Evolutionary conservation across 345 rosid species (phyloP), one percentile per base, ranked within the genome.

Genomic region (Balakata baccata): DNA sequence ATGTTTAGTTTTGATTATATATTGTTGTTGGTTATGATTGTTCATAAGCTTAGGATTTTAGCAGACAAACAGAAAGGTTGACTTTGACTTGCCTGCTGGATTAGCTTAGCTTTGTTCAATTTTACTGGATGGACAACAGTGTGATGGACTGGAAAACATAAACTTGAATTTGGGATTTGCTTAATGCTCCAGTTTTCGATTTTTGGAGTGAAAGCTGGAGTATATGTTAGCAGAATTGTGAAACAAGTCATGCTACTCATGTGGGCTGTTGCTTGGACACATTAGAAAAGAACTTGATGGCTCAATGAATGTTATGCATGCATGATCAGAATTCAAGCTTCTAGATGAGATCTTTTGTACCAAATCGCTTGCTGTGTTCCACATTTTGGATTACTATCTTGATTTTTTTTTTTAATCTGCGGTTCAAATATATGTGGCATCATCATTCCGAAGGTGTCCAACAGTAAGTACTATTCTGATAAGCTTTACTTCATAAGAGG

Each of bases 1-100:
- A 78, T 64, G 74, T 58, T 72, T 66, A 25, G 53, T 71, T 71
- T 65, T 29, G 64, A 6, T 60, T 9, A 6, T 38, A 1, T 37
- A 17, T 43, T 37, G 9, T 62, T 49, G 17, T 49, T 49, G 37
- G 22, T 73, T 51, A 20, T 39, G 37, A 12, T 64, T 22, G 23
- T 0, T 38, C 10, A 6, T 6, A 17, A 59, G 41, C 45, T 29
- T 67, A 6, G 57, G 38, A 11, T 49, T 23, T 23, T 11, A 22
- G 57, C 1, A 25, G 57, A 66, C 8, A 38, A 47, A 46, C 3
- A 62, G 14, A 62, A 39, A 17, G 4, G 9, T 17, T 62, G 11
- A 17, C 66, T 10, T 39, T 63, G 34, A 29, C 34, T 29, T 29
- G 34, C 34, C 34, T 0, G 34, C 38, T 5, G 16, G 8, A 45